These are phyloP conservation scores for Sporothrix pseudoabietina DNA, from an alignment of 2,329 filamentous ascomycete species.

Conservation along the genomic window DNA sequence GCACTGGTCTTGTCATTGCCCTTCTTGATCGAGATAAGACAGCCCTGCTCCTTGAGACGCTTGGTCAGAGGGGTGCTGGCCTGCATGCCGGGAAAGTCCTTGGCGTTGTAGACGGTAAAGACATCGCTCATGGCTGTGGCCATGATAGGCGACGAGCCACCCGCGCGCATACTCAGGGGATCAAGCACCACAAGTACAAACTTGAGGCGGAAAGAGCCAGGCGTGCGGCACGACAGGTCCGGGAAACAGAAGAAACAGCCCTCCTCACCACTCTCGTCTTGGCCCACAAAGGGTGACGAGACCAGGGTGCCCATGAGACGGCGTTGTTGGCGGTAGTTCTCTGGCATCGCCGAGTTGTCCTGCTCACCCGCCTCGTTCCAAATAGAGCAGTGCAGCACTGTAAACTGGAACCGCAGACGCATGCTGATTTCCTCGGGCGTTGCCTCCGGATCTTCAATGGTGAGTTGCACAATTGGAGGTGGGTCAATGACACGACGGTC, in stretches of 20 bases:
- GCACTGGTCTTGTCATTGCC: slow-evolving; percentile 66
- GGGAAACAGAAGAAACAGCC: slow-evolving; percentile 87
- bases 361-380: slow-evolving; percentile 68
- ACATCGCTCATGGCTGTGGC: slow-evolving; percentile 63
- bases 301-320: slow-evolving; percentile 80
- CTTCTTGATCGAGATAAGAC: slow-evolving; percentile 84
- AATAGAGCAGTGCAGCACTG: slow-evolving; percentile 75
- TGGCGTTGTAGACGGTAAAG: slow-evolving; percentile 81
- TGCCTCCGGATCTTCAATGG: slow-evolving; percentile 60
- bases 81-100: slow-evolving; percentile 84
- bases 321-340: slow-evolving; percentile 71
- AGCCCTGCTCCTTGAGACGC: slow-evolving; percentile 74
- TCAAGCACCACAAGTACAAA: slow-evolving; percentile 76
- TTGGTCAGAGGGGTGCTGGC: slow-evolving; percentile 75
- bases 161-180: slow-evolving; percentile 58
- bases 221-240: slow-evolving; percentile 76
- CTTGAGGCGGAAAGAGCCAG: slow-evolving; percentile 72
- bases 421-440: slow-evolving; percentile 56
- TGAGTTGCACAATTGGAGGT: slow-evolving; percentile 77
- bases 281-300: slow-evolving; percentile 73
- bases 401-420: slow-evolving; percentile 62
- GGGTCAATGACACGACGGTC: slow-evolving; percentile 82
- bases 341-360: slow-evolving; percentile 71
- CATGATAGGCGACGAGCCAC: slow-evolving; percentile 54
- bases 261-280: slow-evolving; percentile 70